Base-by-base conservation (phyloP, 805 yeast genomes). In the Torulaspora delbrueckii region DNA sequence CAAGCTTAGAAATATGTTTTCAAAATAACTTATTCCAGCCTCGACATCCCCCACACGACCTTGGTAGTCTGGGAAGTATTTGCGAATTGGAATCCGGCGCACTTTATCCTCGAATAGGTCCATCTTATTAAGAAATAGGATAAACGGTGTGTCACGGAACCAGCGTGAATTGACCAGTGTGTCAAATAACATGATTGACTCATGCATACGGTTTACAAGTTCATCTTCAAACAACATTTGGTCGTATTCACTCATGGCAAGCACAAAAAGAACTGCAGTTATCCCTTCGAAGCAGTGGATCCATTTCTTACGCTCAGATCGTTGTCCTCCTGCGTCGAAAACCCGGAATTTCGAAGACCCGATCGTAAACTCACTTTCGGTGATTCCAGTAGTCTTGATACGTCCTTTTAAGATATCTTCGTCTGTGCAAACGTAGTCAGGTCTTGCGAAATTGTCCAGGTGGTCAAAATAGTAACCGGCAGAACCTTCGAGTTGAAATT, bases 291-390 rank as follows among this genome's bases (percentile, higher is more conserved):
- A 90, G 60, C 95, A 87, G 60, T 89, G 96, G 51, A 90, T 86
- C 97, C 97, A 90, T 63, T 90, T 90, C 56, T 84, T 80, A 50
- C 97, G 75, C 63, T 90, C 97, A 16, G 87, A 79, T 50, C 96
- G 70, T 68, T 90, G 97, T 1, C 99, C 99, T 43, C 99, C 99
- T 3, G 96, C 98, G 72, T 93, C 99, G 36, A 89, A 69, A 34
- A 93, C 86, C 58, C 80, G 81, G 62, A 90, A 82, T 52, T 74
- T 78, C 38, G 80, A 75, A 2, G 79, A 74, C 8, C 80, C 78
- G 50, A 91, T 79, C 45, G 74, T 73, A 68, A 93, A 90, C 44
- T 74, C 77, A 5, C 93, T 84, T 63, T 91, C 96, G 1, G 95
- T 85, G 43, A 93, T 88, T 3, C 99, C 99, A 0, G 97, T 90